phyloP scores from a whole-genome alignment of 2,329 filamentous ascomycete genomes.

The Hymenoscyphus salicellus region DNA sequence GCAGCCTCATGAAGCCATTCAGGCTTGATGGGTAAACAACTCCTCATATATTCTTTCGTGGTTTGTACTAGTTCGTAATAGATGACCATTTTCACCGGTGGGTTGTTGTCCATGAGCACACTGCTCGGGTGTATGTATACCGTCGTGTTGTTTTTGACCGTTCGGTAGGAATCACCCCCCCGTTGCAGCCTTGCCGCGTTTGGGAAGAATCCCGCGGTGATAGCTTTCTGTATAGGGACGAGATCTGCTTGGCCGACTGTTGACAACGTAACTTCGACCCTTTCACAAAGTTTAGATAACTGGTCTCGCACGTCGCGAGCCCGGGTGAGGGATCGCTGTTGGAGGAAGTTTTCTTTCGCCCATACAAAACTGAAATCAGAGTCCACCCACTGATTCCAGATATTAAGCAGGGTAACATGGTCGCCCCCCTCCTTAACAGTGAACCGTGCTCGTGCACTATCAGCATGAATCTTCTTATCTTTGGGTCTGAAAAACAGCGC shows the following conservation, averaged over 20 bases:
- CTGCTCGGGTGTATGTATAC: constrained; percentile 90
- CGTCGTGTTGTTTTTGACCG: constrained; percentile 83
- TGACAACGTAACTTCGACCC: constrained; percentile 77
- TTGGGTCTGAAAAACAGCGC: constrained; percentile 93
- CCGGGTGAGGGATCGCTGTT: constrained; percentile 83
- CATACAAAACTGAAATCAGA: constrained; percentile 84
- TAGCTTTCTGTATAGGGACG: constrained; percentile 77
- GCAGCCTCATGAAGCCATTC: constrained; percentile 87
- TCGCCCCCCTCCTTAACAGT: constrained; percentile 89
- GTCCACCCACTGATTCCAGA: constrained; percentile 95
- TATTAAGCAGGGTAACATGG: constrained; percentile 81
- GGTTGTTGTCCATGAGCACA: constrained; percentile 74
- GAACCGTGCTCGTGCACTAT: constrained; percentile 84
- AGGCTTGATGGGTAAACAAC: constrained; percentile 77
- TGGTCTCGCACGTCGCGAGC: constrained; percentile 92
- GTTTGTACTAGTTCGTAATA: constrained; percentile 83
- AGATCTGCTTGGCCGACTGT: constrained; percentile 69
- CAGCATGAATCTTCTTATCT: constrained; percentile 95
- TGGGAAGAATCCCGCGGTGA: constrained; percentile 90
- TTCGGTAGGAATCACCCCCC: constrained; percentile 83
- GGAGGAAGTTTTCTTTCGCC: constrained; percentile 89
- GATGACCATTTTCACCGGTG: constrained; percentile 75
- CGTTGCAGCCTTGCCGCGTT: constrained; percentile 83
- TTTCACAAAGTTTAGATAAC: constrained; percentile 85
- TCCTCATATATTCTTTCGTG: constrained; percentile 89